Evolutionary conservation across 768 basidiomycete species (phyloP), one percentile per base, ranked within the genome.

Genomic region (Russula sp.): DNA sequence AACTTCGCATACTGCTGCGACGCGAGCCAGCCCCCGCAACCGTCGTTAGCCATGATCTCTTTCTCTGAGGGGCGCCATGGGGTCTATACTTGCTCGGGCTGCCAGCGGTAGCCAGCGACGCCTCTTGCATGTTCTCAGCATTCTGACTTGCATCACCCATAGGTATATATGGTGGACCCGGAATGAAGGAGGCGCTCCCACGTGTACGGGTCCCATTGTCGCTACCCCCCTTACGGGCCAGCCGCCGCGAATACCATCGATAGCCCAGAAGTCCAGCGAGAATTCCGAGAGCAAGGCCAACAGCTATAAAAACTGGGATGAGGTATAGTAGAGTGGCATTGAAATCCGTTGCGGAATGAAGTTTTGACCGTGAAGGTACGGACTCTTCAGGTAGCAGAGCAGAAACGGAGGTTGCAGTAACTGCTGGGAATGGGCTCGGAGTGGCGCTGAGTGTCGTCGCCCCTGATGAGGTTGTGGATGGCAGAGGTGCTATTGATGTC

Each of bases 291-390:
- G 68, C 40, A 8, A 70, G 69, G 34, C 71, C 74, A 3, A 72
- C 58, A 1, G 66, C 56, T 3, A 68, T 69, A 35, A 75, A 75
- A 13, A 75, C 48, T 0, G 73, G 71, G 1, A 71, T 66, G 14
- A 75, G 72, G 51, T 72, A 73, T 10, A 67, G 66, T 4, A 68
- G 39, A n/a, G 73, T 66, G 62, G 73, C 73, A n/a, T 48, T 37
- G 4, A 42, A 48, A 27, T 13, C 22, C 32, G 58, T 10, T 39
- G 59, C 40, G 18, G 45, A n/a, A 27, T 59, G 42, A 18, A 63
- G 13, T 51, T 60, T 48, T 2, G 68, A 60, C 32, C 62, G 52
- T n/a, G 69, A 57, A 22, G 40, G 22, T 35, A 57, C 16, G 32
- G 61, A 27, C 65, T 60, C 68, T 1, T 66, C 62, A 6, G 73